A percentile compares a stretch with the other conserved stretches of the same genome.
Evolutionary conservation across 75 land plant genomes (phyloP).

Genomic region (Sequoiadendron giganteum): DNA sequence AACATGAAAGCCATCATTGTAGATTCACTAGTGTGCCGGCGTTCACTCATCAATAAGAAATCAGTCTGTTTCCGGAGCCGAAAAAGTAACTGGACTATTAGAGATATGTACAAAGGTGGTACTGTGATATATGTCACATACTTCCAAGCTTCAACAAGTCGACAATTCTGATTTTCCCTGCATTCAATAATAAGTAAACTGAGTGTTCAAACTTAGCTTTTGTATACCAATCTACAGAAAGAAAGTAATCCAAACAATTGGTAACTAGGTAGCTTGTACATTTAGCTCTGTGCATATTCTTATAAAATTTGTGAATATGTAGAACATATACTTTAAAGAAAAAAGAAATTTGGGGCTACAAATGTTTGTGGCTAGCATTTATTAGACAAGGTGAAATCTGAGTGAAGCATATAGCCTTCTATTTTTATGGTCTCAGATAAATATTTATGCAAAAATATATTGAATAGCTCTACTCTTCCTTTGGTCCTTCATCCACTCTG

Average conservation of each 20-base stretch:
- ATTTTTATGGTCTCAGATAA: neutral
- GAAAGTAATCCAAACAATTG: neutral
- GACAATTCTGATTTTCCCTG: neutral
- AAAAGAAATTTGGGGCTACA: neutral
- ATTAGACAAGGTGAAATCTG: conserved; percentile 1
- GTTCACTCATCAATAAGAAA: conserved; percentile 21
- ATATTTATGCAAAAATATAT: neutral
- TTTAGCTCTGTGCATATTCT: neutral
- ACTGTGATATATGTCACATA: conserved; percentile 14
- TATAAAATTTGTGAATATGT: neutral
- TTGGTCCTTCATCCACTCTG: neutral
- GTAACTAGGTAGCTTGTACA: neutral
- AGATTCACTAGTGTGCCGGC: conserved; percentile 29
- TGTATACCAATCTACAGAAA: neutral
- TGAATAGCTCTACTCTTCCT: neutral
- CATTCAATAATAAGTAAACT: neutral
- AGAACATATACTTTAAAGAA: neutral
- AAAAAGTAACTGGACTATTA: conserved; percentile 12
- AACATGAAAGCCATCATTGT: conserved; percentile 26
- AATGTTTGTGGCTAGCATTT: neutral
- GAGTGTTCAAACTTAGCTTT: neutral
- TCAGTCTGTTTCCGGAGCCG: conserved; percentile 16
- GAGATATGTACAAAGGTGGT: conserved; percentile 20
- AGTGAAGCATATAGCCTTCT: neutral
- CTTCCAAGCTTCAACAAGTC: conserved; percentile 2